These are phyloP conservation scores for Castanea crenata DNA, from an alignment of 306 rosid genomes.

Conservation along the genomic window DNA sequence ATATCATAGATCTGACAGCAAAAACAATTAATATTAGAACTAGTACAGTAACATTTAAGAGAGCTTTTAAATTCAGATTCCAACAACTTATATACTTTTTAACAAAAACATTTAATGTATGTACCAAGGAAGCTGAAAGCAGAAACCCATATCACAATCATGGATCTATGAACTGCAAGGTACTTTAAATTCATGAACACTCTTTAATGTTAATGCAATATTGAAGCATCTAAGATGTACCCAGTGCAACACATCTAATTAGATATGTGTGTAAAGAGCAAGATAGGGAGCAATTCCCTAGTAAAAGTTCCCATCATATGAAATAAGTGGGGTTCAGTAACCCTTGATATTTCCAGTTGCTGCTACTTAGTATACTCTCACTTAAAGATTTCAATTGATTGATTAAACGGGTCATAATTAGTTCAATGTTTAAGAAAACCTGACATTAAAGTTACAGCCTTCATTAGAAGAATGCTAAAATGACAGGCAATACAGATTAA, in stretches of 20 bases:
- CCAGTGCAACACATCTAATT: too few relatives aligned
- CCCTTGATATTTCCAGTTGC: background rate
- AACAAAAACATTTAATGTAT: too few relatives aligned
- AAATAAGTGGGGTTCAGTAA: background rate
- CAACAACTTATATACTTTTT: too few relatives aligned
- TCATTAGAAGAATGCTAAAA: background rate
- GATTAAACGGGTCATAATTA: background rate
- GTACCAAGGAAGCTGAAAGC: too few relatives aligned
- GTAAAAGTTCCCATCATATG: background rate
- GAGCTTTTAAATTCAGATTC: too few relatives aligned
- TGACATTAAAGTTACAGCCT: background rate
- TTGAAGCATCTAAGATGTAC: too few relatives aligned
- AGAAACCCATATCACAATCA: too few relatives aligned
- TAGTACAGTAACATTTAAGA: background rate
- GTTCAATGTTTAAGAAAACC: background rate
- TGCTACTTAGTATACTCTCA: background rate
- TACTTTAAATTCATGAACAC: too few relatives aligned
- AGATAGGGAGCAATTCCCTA: background rate
- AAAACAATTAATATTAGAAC: conserved; percentile 6
- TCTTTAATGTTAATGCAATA: too few relatives aligned
- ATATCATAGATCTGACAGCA: conserved; percentile 72
- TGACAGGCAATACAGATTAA: background rate
- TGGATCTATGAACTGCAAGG: too few relatives aligned
- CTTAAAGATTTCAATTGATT: background rate
- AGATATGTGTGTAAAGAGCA: too few relatives aligned